Percentiles rank a stretch among this genome's conserved stretches.
Conservation (phyloP, 192 early-diverging fungal species). For the Backusella morwellensis region DNA sequence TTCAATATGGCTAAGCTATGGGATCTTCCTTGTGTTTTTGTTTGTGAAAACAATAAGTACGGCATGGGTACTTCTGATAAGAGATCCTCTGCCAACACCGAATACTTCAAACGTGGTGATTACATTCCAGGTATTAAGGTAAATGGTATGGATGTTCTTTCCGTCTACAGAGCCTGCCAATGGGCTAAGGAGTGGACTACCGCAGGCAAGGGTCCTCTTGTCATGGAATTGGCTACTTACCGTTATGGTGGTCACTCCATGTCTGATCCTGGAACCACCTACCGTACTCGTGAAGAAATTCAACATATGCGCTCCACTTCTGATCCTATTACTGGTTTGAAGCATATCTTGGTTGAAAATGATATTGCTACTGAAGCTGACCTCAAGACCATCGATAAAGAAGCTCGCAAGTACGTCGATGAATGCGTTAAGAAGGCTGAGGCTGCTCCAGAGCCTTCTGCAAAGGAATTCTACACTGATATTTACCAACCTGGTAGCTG, state of each 20-base stretch:
- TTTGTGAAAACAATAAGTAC: conserved; percentile 99
- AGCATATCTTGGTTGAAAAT: conserved; percentile 75
- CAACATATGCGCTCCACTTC: conserved; percentile 95
- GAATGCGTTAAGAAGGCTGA: conserved; percentile 81
- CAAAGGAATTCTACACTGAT: conserved; percentile 72
- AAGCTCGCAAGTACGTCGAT: conserved; percentile 83
- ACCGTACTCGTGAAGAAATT: conserved; percentile 98
- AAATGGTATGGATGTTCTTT: conserved; percentile 94
- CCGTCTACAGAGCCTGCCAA: conserved; percentile 81
- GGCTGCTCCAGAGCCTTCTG: conserved; percentile 69
- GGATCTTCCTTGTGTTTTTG: conserved; percentile 90
- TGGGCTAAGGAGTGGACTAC: conserved; percentile 85
- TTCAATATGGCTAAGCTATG: conserved; percentile 99
- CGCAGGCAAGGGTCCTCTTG: conserved; percentile 83
- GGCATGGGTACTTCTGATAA: conserved; percentile 94
- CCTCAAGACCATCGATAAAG: conserved; percentile 93
- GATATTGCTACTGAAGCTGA: conserved; percentile 79
- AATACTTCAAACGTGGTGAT: conserved; percentile 94
- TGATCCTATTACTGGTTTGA: conserved; percentile 92
- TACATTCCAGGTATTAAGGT: conserved; percentile 94
- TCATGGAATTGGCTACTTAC: conserved; percentile 97
- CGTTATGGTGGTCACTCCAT: conserved; percentile 99
- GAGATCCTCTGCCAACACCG: conserved; percentile 89
- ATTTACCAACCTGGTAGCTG: conserved; percentile 83
- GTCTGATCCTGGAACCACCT: conserved; percentile 99